Evolutionary conservation across 2,329 filamentous ascomycete genomes (phyloP), one percentile per base, ranked within the genome.

Genomic region (Fusarium caatingaense): DNA sequence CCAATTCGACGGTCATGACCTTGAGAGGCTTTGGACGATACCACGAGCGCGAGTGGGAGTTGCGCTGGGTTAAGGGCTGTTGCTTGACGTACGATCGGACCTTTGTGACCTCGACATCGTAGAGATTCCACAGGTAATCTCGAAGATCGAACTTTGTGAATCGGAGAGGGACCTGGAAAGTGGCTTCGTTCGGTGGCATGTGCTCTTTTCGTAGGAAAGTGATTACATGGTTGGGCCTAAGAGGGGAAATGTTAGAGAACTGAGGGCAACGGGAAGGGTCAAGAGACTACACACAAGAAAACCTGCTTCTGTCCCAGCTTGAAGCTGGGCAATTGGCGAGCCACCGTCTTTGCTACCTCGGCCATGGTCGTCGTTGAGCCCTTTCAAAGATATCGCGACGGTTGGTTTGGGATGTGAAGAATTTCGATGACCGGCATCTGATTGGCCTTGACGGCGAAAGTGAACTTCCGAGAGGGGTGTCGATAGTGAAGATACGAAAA

Each of bases 121-220:
- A 99, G 45, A 88, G 88, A 80, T 97, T 90, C 83, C 89, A 92
- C 67, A 99, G 91, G 84, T 98, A 99, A 84, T 98, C 94, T 80
- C 94, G 93, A 44, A 99, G 84, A 80, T 99, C 96, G 81, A 98
- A 91, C 83, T 99, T 99, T 86, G 93, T 97, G 86, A 98, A 94
- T 75, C 88, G 90, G 74, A 98, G 87, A 13, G 96, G 96, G 32
- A 98, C 95, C 76, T 91, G 87, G 88, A 99, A 99, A 75, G 90
- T 91, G 69, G 95, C 96, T 79, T 93, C 93, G 79, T 90, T 91
- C 21, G 94, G 89, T 10, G 93, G 91, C 56, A 92, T 87, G 72
- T 88, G 85, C 30, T 89, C 88, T 62, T 90, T 91, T 72, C 85
- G 91, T 74, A 97, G 84, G 76, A 98, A 88, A 65, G 91, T 91